These are phyloP conservation scores for Brachypodium distachyon DNA, from an alignment of 202 grass and related monocot species.

Conservation along the genomic window DNA sequence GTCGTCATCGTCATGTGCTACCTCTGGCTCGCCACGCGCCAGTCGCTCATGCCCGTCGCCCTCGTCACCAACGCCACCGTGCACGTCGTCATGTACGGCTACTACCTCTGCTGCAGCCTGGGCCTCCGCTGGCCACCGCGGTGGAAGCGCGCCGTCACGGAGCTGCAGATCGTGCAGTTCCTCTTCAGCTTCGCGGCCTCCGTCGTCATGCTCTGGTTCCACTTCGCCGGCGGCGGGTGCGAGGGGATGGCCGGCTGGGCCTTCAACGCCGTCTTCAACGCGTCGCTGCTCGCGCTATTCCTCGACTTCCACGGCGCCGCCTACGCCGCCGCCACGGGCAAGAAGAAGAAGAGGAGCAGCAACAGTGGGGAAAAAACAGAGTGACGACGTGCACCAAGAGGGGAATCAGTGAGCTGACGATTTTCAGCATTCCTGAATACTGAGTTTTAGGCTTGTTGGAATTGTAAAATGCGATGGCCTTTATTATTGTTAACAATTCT, in stretches of 20 bases:
- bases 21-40: constrained; percentile 74
- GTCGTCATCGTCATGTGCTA: constrained; percentile 88
- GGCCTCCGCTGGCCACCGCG: constrained; percentile 61
- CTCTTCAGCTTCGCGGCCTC: constrained; percentile 78
- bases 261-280: constrained; percentile 91
- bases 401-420: background rate
- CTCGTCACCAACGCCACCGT: constrained; percentile 82
- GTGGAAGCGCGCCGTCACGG: constrained; percentile 80
- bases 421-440: too few species aligned
- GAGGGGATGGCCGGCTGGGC: constrained; percentile 77
- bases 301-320: constrained; percentile 68
- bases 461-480: background rate
- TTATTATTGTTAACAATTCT: background rate
- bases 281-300: constrained; percentile 75
- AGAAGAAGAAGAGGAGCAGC: constrained; percentile 26
- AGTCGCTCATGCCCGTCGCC: constrained; percentile 75
- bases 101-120: constrained; percentile 76
- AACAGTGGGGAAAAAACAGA: constrained; percentile 6
- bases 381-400: background rate
- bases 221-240: constrained; percentile 64
- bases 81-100: constrained; percentile 86
- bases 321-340: constrained; percentile 43
- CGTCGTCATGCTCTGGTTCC: constrained; percentile 60
- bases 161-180: constrained; percentile 94
- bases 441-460: background rate